A percentile compares a stretch with the other conserved stretches of the same genome.
These are phyloP conservation scores for Podospora appendiculata DNA, from an alignment of 495 filamentous ascomycete genomes.

Conservation along the genomic window DNA sequence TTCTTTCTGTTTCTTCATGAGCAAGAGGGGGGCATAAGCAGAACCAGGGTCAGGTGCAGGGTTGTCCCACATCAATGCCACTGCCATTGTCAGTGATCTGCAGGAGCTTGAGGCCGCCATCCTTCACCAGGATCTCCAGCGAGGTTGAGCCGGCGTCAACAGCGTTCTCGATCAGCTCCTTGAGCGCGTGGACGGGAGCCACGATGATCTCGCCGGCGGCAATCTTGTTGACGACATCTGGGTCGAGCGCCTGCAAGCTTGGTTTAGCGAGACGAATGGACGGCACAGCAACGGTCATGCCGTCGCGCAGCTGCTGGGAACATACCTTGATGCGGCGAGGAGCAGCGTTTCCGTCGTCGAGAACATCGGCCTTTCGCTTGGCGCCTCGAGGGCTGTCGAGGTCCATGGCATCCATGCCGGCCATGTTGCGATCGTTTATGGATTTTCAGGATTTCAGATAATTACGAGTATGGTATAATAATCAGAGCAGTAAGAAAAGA, in stretches of 20 bases:
- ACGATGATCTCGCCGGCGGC: conserved; percentile 99
- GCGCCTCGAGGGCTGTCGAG: conserved; percentile 42
- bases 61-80: conserved; percentile 75
- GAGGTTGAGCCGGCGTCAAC: conserved; percentile 93
- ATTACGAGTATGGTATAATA: too few species aligned
- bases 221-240: conserved; percentile 98
- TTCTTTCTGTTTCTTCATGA: conserved; percentile 54
- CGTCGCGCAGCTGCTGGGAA: neutral
- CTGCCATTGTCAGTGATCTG: conserved; percentile 98
- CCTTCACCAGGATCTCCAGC: conserved; percentile 87
- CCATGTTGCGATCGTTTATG: too few species aligned
- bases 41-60: neutral
- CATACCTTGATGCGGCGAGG: conserved; percentile 61
- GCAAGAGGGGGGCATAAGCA: neutral
- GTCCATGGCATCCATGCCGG: conserved; percentile 18
- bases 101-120: conserved; percentile 91
- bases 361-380: conserved; percentile 55
- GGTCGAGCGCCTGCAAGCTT: conserved; percentile 64
- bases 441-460: too few species aligned
- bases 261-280: conserved; percentile 1
- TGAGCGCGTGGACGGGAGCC: conserved; percentile 91
- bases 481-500: too few species aligned
- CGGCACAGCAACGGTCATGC: neutral
- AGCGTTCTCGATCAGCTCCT: conserved; percentile 96
- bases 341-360: conserved; percentile 18